Evolutionary conservation across 768 basidiomycete species (phyloP), one percentile per base, ranked within the genome.

Genomic region (Pulveroboletus sp.): DNA sequence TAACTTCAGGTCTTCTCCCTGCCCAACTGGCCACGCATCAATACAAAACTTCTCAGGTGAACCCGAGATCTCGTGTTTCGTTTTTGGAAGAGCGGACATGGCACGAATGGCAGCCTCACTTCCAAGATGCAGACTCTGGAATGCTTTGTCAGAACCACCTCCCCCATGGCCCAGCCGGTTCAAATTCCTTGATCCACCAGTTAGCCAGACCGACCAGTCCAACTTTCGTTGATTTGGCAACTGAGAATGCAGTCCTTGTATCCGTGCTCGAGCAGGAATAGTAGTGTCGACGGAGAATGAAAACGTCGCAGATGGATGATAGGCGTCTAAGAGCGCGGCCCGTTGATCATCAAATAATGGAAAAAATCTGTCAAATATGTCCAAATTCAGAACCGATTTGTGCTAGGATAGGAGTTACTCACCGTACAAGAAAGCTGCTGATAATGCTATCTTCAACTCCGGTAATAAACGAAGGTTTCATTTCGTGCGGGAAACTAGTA

Each of bases 261-360:
- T 74, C 40, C 88, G 79, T 0, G 90, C 88, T 14, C 94, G 86
- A 7, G 76, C 65, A 5, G 90, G 90, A 52, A 94, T 87, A 6
- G 79, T 64, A 2, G 94, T 94, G 64, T 94, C 94, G 58, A 82
- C 81, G 17, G 86, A 87, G 64, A 85, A 88, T 1, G 94, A 97
- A 65, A 97, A 94, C 8, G 93, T 94, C n/a, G 94, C 89, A 11
- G 79, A 71, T 1, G 88, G 82, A 50, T 89, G 81, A 64, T 98
- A 99, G 17, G 78, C 90, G 39, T 85, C 75, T 14, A 79, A 60
- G 6, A 97, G 76, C 0, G 74, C 69, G 0, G 76, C 68, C 16
- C 95, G 83, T 54, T 89, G 81, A 17, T 71, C 76, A 65, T 99
- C 97, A 66, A 90, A 94, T 2, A 82, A 65, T 9, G 85, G 80